Base-by-base conservation (phyloP, 1,139 yeast species). In the Geotrichum siamense region DNA sequence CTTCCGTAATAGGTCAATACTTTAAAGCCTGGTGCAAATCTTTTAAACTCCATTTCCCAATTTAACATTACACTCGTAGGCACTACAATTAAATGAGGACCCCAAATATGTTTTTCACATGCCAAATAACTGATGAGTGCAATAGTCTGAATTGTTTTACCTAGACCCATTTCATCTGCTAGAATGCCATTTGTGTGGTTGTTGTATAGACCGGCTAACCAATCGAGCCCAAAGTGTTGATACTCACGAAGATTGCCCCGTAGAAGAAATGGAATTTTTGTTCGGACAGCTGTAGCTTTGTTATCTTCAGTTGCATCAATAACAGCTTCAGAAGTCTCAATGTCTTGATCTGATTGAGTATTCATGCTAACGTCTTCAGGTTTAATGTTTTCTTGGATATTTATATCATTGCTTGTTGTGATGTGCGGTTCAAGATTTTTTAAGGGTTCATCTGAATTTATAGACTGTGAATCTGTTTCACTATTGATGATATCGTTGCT, bases 41-140 rank as follows among this genome's bases (percentile, higher is more conserved):
- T 79, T 59, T 91, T 93, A 67, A 93, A 89, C 61, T 93, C 99
- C 96, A 91, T 89, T 62, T 93, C 99, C 99, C 99, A 93, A 61
- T 93, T 93, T 46, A 93, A 76, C 81, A 93, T 80, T n/a, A 93
- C 99, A 16, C 96, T 86, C 0, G 99, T 93, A 2, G 99, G 99
- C 3, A 93, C 99, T 49, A 93, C 79, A 63, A 93, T 89, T 45
- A 93, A 69, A 68, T 93, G 99, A 0, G 98, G 98, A 0, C 98
- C 98, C 99, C 99, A 91, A 25, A 83, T 75, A 48, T 85, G 85
- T 58, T 87, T 89, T 55, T 83, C 95, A 55, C 96, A 85, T 0
- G 99, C 98, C 44, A 93, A 69, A 61, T 89, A 89, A 0, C 94
- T 72, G 26, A 93, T 67, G 37, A 93, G 67, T 0, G 97, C 77